Percentiles rank a stretch among this genome's conserved stretches.
Conservation (phyloP, 805 yeast genomes). For the Jamesozyma hellenica region DNA sequence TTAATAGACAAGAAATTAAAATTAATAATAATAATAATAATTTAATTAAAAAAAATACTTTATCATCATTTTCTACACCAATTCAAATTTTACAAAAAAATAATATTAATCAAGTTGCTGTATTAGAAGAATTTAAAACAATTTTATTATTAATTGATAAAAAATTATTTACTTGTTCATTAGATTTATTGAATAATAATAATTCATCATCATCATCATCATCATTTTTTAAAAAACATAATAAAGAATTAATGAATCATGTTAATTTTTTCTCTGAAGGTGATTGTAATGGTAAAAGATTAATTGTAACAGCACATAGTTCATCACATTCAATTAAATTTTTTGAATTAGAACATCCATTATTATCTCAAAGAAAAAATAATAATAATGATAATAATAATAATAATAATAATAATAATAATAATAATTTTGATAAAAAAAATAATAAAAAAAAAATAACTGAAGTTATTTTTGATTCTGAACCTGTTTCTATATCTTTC, state of each 20-base stretch:
- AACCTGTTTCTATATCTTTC: slow-evolving; percentile 85
- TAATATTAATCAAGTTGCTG: slow-evolving; percentile 82
- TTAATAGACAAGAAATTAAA: slow-evolving; percentile 37
- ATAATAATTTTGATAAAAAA: slow-evolving; percentile 41
- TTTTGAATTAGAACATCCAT: slow-evolving; percentile 69
- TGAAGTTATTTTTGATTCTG: slow-evolving; percentile 76
- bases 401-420: neutral
- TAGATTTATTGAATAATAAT: slow-evolving; percentile 45
- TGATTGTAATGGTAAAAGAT: slow-evolving; percentile 76
- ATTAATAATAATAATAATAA: slow-evolving; percentile 23
- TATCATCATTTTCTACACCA: slow-evolving; percentile 57
- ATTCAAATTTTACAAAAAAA: slow-evolving; percentile 61
- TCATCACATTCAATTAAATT: slow-evolving; percentile 72
- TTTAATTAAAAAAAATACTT: slow-evolving; percentile 12
- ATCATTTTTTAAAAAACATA: slow-evolving; percentile 44
- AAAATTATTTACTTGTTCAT: slow-evolving; percentile 63
- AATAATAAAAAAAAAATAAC: slow-evolving; percentile 56
- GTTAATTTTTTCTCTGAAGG: slow-evolving; percentile 88
- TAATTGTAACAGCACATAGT: slow-evolving; percentile 84
- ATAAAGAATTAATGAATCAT: slow-evolving; percentile 76
- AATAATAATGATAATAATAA: slow-evolving; percentile 34
- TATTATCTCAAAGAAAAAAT: slow-evolving; percentile 19
- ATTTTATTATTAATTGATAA: slow-evolving; percentile 75
- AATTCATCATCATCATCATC: slow-evolving; percentile 30
- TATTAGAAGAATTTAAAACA: slow-evolving; percentile 81